These are phyloP conservation scores for Fusarium coicis DNA, from an alignment of 2,329 filamentous ascomycete species.

Conservation along the genomic window DNA sequence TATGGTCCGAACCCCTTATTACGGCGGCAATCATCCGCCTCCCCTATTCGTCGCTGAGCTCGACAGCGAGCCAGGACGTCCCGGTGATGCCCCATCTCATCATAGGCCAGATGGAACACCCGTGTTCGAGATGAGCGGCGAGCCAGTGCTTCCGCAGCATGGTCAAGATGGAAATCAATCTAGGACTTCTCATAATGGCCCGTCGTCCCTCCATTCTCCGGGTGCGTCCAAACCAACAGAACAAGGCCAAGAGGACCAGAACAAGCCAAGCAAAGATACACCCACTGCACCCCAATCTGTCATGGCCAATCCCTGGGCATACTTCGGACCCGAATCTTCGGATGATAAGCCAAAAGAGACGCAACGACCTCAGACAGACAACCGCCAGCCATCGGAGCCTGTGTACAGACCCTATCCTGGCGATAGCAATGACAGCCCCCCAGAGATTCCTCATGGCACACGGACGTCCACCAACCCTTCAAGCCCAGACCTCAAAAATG, in stretches of 20 bases:
- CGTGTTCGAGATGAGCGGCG: slow-evolving; percentile 49
- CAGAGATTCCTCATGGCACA: slow-evolving; percentile 28
- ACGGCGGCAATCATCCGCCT: slow-evolving; percentile 34
- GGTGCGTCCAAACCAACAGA: slow-evolving; percentile 1
- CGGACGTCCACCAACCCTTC: slow-evolving; percentile 21
- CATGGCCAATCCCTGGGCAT: slow-evolving; percentile 50
- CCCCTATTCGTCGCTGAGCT: slow-evolving; percentile 48
- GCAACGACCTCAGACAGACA: slow-evolving; percentile 4
- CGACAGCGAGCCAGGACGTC: slow-evolving; percentile 39
- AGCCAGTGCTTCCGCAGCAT: slow-evolving; percentile 32
- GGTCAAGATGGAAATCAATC: neutral
- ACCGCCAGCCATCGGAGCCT: slow-evolving; percentile 15
- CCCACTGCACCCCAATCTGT: neutral
- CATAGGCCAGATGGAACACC: slow-evolving; percentile 36
- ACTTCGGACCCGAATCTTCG: slow-evolving; percentile 43
- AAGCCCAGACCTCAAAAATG: slow-evolving; percentile 17
- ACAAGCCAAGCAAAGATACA: slow-evolving; percentile 10
- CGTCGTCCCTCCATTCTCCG: slow-evolving; percentile 44
- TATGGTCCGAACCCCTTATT: slow-evolving; percentile 31
- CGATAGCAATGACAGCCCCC: slow-evolving; percentile 6
- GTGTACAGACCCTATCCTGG: slow-evolving; percentile 33
- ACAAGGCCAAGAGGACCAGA: slow-evolving; percentile 3
- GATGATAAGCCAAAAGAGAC: neutral
- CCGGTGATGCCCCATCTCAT: slow-evolving; percentile 20
- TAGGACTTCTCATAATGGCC: slow-evolving; percentile 45